Evolutionary conservation across 2,329 filamentous ascomycete genomes (phyloP), one percentile per base, ranked within the genome.

Genomic region (Myriosclerotinia scirpicola): DNA sequence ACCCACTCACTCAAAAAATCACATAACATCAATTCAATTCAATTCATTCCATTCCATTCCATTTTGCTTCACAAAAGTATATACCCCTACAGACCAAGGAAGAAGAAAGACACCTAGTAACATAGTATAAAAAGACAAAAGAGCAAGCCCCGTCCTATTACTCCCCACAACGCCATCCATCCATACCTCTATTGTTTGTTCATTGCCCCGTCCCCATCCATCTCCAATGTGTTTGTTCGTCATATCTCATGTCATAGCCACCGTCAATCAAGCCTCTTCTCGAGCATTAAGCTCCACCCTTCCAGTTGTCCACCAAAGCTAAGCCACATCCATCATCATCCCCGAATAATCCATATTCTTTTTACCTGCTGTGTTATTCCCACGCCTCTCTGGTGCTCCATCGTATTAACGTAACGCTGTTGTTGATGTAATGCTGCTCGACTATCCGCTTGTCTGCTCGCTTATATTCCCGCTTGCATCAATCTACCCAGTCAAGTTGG

Each of bases 161-260:
- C 54, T 58, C 54, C 54, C 14, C 7, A 15, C 36, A 36, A 61
- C 44, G 48, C 48, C 60, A 52, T 30, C 9, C 44, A 36, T 52
- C n/a, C 44, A 38, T 53, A n/a, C 59, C 26, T 61, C 58, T 50
- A 61, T 61, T 36, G 9, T n/a, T 38, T 9, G 17, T 36, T 50
- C 17, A 22, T 22, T 36, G 17, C 42, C 22, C 55, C 44, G 12
- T 52, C 46, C 64, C 40, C 36, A 60, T 36, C 38, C 34, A 61
- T 54, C 42, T 55, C 40, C 26, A 48, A 26, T 7, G 5, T 53
- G n/a, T 52, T 40, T 36, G 12, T n/a, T 59, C 54, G 12, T 38
- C 58, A 54, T 44, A 54, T 54, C n/a, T 63, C 60, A 42, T 63
- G 40, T 63, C 22, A 63, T 34, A 40, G 34, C 48, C 22, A 54